phyloP scores from a whole-genome alignment of 2,329 filamentous ascomycete species.

The Paraphoma sp. region DNA sequence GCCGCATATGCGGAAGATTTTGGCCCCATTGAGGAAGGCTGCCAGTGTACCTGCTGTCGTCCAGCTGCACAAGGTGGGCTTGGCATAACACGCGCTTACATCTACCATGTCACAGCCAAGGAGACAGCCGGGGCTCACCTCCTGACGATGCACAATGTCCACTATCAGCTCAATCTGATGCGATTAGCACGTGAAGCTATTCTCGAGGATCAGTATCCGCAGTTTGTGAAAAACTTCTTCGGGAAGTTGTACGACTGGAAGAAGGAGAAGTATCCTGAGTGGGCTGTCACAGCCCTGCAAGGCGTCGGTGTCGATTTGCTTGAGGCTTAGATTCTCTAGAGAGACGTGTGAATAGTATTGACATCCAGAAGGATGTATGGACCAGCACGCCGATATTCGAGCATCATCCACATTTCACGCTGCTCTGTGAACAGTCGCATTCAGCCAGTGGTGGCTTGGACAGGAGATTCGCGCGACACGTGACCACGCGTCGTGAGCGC shows the following conservation, averaged over 20 bases:
- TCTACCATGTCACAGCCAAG: conserved; percentile 90
- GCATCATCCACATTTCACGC: too few species aligned
- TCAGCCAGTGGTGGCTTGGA: not conserved
- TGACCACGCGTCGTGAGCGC: not conserved
- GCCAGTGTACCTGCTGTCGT: conserved; percentile 80
- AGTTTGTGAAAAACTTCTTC: conserved; percentile 82
- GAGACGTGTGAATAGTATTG: too few species aligned
- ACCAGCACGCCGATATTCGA: too few species aligned
- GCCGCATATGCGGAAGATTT: conserved; percentile 80
- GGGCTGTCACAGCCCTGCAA: conserved; percentile 81
- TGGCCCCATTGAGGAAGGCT: conserved; percentile 80
- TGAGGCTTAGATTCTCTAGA: conserved; percentile 11
- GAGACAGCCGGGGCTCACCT: conserved; percentile 90
- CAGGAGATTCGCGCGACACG: not conserved
- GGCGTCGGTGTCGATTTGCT: conserved; percentile 71
- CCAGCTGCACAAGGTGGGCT: conserved; percentile 71
- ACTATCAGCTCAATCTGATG: conserved; percentile 90
- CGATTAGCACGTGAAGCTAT: conserved; percentile 75
- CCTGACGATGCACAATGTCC: conserved; percentile 94
- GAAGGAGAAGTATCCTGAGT: conserved; percentile 73
- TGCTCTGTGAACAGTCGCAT: too few species aligned
- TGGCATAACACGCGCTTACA: conserved; percentile 84
- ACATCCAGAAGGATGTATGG: too few species aligned
- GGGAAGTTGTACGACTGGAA: conserved; percentile 68
- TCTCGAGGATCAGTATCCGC: conserved; percentile 79